These are phyloP conservation scores for Termitomyces titanicus DNA, from an alignment of 768 basidiomycete species.

Conservation along the genomic window DNA sequence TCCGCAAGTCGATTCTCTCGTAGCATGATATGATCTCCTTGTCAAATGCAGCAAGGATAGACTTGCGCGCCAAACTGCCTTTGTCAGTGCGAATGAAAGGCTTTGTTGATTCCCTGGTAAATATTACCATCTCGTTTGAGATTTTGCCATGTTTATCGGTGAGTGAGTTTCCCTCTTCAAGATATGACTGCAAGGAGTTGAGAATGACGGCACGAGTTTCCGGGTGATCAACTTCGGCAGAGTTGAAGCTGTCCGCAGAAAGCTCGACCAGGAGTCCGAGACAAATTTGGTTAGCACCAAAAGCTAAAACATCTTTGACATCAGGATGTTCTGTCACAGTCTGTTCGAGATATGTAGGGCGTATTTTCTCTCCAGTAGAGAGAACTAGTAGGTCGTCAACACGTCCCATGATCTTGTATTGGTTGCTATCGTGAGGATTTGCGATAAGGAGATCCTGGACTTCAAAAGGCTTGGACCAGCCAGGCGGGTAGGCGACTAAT, in stretches of 20 bases:
- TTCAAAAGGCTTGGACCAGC: constrained; percentile 28
- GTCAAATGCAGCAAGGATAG: constrained; percentile 27
- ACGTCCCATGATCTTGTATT: constrained; percentile 34
- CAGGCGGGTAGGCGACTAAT: constrained; percentile 28
- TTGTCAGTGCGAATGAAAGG: constrained; percentile 34
- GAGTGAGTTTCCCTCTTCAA: constrained; percentile 31
- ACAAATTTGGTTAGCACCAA: constrained; percentile 31
- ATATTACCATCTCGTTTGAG: constrained; percentile 33
- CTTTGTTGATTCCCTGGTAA: constrained; percentile 26
- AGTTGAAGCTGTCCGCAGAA: constrained; percentile 8
- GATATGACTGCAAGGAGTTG: constrained; percentile 23
- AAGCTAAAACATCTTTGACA: constrained; percentile 33
- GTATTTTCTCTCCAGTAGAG: constrained; percentile 39
- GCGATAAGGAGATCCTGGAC: constrained; percentile 35
- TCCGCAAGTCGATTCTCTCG: constrained; percentile 20
- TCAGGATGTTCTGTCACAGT: constrained; percentile 31
- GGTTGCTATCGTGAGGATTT: constrained; percentile 26
- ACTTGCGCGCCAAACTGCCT: constrained; percentile 31
- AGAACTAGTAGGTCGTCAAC: constrained; percentile 40
- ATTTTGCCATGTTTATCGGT: constrained; percentile 36
- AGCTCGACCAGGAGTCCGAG: constrained; percentile 37
- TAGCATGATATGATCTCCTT: constrained; percentile 32
- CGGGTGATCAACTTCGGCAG: constrained; percentile 12
- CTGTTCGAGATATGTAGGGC: constrained; percentile 29
- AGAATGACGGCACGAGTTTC: constrained; percentile 17